Percentiles rank a stretch among this genome's conserved stretches.
These are phyloP conservation scores for Podospora pseudoanserina DNA, from an alignment of 495 filamentous ascomycete species.

Conservation along the genomic window DNA sequence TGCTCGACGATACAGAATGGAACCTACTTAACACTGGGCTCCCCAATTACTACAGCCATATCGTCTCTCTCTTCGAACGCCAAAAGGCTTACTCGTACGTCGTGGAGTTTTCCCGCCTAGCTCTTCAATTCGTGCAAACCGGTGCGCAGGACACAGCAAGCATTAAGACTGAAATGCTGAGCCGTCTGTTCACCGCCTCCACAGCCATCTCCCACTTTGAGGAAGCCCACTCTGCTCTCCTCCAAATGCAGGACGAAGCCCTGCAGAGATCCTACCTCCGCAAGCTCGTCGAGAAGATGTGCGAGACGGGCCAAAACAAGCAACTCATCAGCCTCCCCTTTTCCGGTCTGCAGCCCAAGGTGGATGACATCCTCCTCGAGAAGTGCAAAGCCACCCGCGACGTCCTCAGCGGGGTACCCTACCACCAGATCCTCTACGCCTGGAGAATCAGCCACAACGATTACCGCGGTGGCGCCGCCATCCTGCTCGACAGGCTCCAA, in stretches of 20 bases:
- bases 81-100: constrained; percentile 71
- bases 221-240: constrained; percentile 75
- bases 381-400: constrained; percentile 57
- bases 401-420: constrained; percentile 57
- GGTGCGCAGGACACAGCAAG: constrained; percentile 35
- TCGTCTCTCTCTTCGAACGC: constrained; percentile 76
- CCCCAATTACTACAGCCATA: constrained; percentile 80
- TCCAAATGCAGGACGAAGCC: constrained; percentile 63
- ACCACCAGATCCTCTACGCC: constrained; percentile 80
- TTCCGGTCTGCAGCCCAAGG: constrained; percentile 65
- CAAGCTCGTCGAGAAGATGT: constrained; percentile 65
- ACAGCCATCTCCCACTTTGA: constrained; percentile 73
- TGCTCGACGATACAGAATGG: constrained; percentile 68
- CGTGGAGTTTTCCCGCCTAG: constrained; percentile 76
- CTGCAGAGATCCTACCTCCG: constrained; percentile 62
- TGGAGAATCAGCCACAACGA: constrained; percentile 81
- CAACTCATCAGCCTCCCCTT: constrained; percentile 74
- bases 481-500: constrained; percentile 61
- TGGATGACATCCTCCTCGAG: constrained; percentile 72
- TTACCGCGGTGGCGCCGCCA: constrained; percentile 81
- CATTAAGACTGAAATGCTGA: constrained; percentile 64
- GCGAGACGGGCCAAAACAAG: constrained; percentile 59
- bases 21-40: constrained; percentile 72
- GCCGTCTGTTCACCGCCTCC: constrained; percentile 76
- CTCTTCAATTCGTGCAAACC: constrained; percentile 58